Evolutionary conservation across 2,329 filamentous ascomycete species (phyloP), one percentile per base, ranked within the genome.

Genomic region (Fusarium guadeloupense): DNA sequence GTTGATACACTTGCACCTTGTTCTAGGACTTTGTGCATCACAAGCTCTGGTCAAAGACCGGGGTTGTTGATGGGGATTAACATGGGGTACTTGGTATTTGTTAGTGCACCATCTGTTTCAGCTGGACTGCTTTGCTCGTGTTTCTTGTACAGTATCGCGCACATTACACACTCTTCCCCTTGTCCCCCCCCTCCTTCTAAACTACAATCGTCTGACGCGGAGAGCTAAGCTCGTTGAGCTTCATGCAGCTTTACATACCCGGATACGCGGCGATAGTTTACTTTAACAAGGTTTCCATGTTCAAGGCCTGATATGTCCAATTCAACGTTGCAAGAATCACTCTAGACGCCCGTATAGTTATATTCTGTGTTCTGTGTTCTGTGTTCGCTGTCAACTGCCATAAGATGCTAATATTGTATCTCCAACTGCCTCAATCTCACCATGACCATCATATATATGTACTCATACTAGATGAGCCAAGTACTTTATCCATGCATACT

Each of bases 211-310:
- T 59, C 57, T 59, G 51, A 49, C 54, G 42, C 45, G 43, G 45
- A 44, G 33, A 30, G 44, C 37, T 42, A n/a, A 55, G 35, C 53
- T 48, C 31, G 16, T 34, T 37, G 50, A 53, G 47, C 44, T 51
- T 41, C 38, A 45, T 42, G 40, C 45, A 59, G 54, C 59, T 59
- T 59, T n/a, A n/a, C n/a, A n/a, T n/a, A 53, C 26, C 39, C 25
- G 19, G 39, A 30, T 57, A 28, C 26, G 35, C 23, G 26, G 38
- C n/a, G 48, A 25, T 16, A 23, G 34, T 14, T 21, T 26, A 37
- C 28, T 10, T 12, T 12, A 48, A 21, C 26, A 17, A 13, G 23
- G 12, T 39, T 46, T 26, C 9, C 25, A 16, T 34, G 12, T 20
- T 12, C 17, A 25, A 28, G 19, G 28, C 8, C 21, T 13, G 28